Evolutionary conservation across 2,329 filamentous ascomycete genomes (phyloP), one percentile per base, ranked within the genome.

Genomic region (Dendryphion nanum): DNA sequence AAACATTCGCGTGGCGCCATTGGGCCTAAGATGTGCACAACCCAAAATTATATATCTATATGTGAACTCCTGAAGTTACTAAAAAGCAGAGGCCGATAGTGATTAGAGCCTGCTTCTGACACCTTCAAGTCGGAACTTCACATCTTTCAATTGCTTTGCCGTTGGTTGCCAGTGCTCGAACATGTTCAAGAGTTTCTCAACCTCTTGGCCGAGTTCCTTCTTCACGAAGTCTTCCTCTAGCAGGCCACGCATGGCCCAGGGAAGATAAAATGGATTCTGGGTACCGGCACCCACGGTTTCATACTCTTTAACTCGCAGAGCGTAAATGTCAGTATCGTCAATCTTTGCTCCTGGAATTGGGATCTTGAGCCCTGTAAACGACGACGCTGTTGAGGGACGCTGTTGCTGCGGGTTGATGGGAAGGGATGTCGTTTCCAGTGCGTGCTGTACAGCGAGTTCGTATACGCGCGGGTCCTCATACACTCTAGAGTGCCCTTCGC

Each of bases 151-250:
- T 30, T 86, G 86, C 70, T 97, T 98, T 6, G 83, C 95, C 0
- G 75, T 77, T 1, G 93, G 93, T 59, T 86, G 90, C 93, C 93
- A 98, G 37, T 87, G 82, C 61, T 97, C 90, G 65, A 97, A 98
- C 64, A 95, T 82, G 42, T 74, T 75, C n/a, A 98, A 71, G 35
- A 98, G 67, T 57, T 89, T 79, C 43, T 79, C 78, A 5, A 88
- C 89, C 68, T 98, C 93, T 2, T 76, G 69, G 20, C 80, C 80
- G 14, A 95, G 69, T 59, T 94, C 86, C 16, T 81, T 86, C 63
- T 86, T 89, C 17, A 97, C 91, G 55, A 89, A 82, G 14, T 93
- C 85, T 63, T 98, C 93, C 61, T 97, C 93, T 2, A 98, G 70
- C 40, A 98, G 70, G 0, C 93, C 93, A 6, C 93, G 81, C 83